A percentile compares a stretch with the other conserved stretches of the same genome.
Conservation (phyloP, 1,284 basidiomycete species). For the Tilletiopsis washingtonensis region DNA sequence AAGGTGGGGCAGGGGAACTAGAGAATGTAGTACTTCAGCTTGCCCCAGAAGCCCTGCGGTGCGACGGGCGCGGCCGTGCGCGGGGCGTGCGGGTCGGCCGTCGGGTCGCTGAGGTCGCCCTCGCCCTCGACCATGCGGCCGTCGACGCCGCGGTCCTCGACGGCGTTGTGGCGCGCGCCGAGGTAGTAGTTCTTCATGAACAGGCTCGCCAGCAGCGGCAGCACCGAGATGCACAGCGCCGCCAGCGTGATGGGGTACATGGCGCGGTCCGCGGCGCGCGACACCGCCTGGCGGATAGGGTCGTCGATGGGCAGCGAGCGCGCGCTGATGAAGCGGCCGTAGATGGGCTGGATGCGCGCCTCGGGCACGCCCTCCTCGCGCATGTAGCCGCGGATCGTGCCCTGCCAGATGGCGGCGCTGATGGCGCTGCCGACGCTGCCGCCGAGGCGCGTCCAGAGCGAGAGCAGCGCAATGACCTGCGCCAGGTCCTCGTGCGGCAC, state of each 20-base stretch:
- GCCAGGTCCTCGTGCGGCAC: conserved; percentile 49
- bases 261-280: not conserved
- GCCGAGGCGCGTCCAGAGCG: conserved; percentile 49
- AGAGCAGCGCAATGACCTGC: conserved; percentile 46
- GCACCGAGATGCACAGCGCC: conserved; percentile 20
- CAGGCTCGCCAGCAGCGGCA: conserved; percentile 46
- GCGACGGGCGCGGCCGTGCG: too few relatives aligned
- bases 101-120: not conserved
- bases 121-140: not conserved
- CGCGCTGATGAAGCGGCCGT: not conserved
- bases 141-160: conserved; percentile 10
- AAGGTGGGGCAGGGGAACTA: too few relatives aligned
- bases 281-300: not conserved
- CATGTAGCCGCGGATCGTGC: conserved; percentile 22
- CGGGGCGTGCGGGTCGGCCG: too few relatives aligned
- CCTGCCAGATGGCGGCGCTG: conserved; percentile 45
- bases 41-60: too few relatives aligned
- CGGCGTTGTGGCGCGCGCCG: conserved; percentile 51
- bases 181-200: conserved; percentile 49
- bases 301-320: not conserved
- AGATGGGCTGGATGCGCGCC: not conserved
- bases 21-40: too few relatives aligned
- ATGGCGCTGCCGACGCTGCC: conserved; percentile 47
- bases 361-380: not conserved
- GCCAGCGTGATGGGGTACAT: not conserved